Base-by-base conservation (phyloP, 2,329 filamentous ascomycete species). In the Venturia asperata region DNA sequence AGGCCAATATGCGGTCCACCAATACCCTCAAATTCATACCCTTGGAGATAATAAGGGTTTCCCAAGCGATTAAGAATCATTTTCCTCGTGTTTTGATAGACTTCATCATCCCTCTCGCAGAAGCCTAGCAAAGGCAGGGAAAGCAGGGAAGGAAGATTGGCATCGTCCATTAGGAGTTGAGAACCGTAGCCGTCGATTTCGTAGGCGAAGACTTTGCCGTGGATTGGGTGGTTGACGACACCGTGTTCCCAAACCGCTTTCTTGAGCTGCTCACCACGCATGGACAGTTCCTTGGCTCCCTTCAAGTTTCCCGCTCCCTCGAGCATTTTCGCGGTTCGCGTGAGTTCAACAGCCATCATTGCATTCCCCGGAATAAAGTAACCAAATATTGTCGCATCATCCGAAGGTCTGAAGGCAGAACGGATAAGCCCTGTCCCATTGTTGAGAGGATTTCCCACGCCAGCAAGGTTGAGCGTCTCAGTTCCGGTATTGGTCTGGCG, bases 291-390 rank as follows among this genome's bases (percentile, higher is more conserved):
- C 61, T 88, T 84, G 1, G 83, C 84, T 1, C 81, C 84, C 6
- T 80, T 79, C 63, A 41, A 2, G 27, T 61, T 39, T 19, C 55
- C 64, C 15, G 39, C 64, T n/a, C 34, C 60, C 42, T 67, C 64
- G n/a, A 97, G 82, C 24, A 95, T 81, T 6, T 81, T 79, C 0
- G 91, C 86, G 0, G 90, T 87, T 52, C 90, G 87, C 68, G 87
- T 85, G 34, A 99, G 81, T 76, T 99, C 92, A 0, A 93, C 90
- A 2, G 91, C 87, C 83, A 99, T 96, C 87, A 96, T 93, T 30
- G 94, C 94, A 73, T 99, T 99, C 45, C 91, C 88, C 0, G 94
- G 94, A 69, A 99, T 96, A 74, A 96, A 91, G 80, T 91, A 99
- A 56, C 92, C 92, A 3, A 99, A 81, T 45, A 94, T 97, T 0